A percentile compares a stretch with the other conserved stretches of the same genome.
Conservation (phyloP, 768 basidiomycete genomes). For the Tylopilus cervinicoccineus region DNA sequence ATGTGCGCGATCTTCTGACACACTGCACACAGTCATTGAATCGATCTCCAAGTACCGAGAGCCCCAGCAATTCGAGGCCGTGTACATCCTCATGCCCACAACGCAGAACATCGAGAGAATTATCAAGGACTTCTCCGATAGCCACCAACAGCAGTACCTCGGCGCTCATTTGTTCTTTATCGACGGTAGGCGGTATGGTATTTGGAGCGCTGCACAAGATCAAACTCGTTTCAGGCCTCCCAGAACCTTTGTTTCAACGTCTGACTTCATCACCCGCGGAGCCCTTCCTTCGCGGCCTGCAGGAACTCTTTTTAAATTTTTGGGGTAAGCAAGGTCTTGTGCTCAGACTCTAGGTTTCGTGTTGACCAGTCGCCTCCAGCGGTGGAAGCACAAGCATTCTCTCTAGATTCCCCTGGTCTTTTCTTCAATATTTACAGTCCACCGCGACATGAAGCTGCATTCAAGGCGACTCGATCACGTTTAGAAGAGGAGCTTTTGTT, state of each 20-base stretch:
- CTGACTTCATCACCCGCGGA: slow-evolving; percentile 74
- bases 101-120: slow-evolving; percentile 90
- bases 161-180: slow-evolving; percentile 91
- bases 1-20: slow-evolving; percentile 7
- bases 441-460: slow-evolving; percentile 64
- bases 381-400: slow-evolving; percentile 83
- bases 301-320: slow-evolving; percentile 91
- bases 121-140: slow-evolving; percentile 73
- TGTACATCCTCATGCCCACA: slow-evolving; percentile 94
- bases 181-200: slow-evolving; percentile 55
- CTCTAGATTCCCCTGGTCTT: slow-evolving; percentile 65
- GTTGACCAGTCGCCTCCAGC: slow-evolving; percentile 43
- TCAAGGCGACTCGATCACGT: slow-evolving; percentile 63
- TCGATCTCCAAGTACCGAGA: slow-evolving; percentile 79
- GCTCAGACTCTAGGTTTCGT: not conserved
- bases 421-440: slow-evolving; percentile 93
- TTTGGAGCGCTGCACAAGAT: not conserved
- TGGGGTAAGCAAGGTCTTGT: slow-evolving; percentile 60
- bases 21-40: slow-evolving; percentile 70
- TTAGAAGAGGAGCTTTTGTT: slow-evolving; percentile 86
- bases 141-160: slow-evolving; percentile 66
- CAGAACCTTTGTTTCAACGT: slow-evolving; percentile 72
- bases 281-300: slow-evolving; percentile 68
- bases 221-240: slow-evolving; percentile 49
- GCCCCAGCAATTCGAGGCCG: slow-evolving; percentile 84